Conservation (phyloP, 306 rosid species). For the Inga oerstediana region DNA sequence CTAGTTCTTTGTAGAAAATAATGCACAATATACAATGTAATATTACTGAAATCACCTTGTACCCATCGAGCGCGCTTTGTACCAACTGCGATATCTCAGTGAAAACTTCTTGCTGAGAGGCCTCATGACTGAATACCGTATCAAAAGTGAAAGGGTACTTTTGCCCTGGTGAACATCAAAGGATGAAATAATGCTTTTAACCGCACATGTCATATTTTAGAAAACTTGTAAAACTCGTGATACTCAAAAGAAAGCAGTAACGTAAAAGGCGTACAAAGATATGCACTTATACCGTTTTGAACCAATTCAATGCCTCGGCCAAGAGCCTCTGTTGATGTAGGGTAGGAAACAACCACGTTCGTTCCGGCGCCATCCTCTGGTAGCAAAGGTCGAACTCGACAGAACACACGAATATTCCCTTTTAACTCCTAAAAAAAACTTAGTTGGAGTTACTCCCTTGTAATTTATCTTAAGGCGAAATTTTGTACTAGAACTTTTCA, state of each 20-base stretch:
- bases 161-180: constrained; percentile 62
- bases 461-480: neutral
- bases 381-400: constrained; percentile 88
- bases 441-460: constrained; percentile 8
- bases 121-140: constrained; percentile 78
- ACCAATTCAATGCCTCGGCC: constrained; percentile 82
- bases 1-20: neutral
- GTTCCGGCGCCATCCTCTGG: constrained; percentile 73
- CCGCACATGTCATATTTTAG: neutral
- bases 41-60: constrained; percentile 61
- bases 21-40: constrained; percentile 5
- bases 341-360: constrained; percentile 68
- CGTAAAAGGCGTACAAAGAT: neutral
- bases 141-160: constrained; percentile 85
- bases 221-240: constrained; percentile 11
- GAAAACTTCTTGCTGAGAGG: constrained; percentile 87
- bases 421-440: constrained; percentile 66
- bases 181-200: constrained; percentile 15
- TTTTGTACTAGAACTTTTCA: too few relatives aligned
- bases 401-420: constrained; percentile 93
- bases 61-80: constrained; percentile 97
- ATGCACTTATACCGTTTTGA: constrained; percentile 62
- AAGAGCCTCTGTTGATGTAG: constrained; percentile 73
- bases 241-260: neutral
- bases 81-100: constrained; percentile 88